Base-by-base conservation (phyloP, 352 stramenopile genomes). In the Thraustochytrium sp. region DNA sequence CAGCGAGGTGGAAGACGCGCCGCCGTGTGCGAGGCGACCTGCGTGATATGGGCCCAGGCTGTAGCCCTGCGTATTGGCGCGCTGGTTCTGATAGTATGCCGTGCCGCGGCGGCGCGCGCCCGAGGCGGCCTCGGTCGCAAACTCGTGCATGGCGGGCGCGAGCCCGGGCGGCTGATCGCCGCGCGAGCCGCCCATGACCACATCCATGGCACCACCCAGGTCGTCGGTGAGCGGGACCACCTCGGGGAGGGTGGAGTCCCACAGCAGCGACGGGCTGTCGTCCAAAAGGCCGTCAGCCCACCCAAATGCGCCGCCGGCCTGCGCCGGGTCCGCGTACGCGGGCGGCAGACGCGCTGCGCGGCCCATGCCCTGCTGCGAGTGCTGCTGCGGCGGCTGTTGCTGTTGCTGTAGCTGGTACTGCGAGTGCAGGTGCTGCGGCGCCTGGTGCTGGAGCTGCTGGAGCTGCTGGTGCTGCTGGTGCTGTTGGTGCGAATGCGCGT, bases 131-230 rank as follows among this genome's bases (percentile, higher is more conserved):
- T 80, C 68, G 2, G 68, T 72, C 9, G 68, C 68, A 36, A 80
- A 80, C n/a, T 61, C 46, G 44, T 80, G 68, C 68, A 80, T 80
- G 37, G 68, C 68, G 11, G 46, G 18, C 11, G 44, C 31, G n/a
- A 80, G 31, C 34, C 44, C 36, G 3, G 26, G n/a, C 5, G 68
- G 53, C 11, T 80, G 68, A 2, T 55, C 42, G 49, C 3, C 64
- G 23, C 31, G 65, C 37, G 46, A 16, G 8, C 68, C 68, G 2
- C 68, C 68, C 68, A 80, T 80, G 13, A 80, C 49, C 18, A 72
- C 68, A 63, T 80, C 68, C 68, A 80, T 61, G 31, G 68, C 68
- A 23, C 68, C 68, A 36, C 68, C 68, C 34, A 80, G 42, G 49
- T 80, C 68, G 42, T 80, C 68, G 9, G 68, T 80, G 23, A 80